A percentile compares a stretch with the other conserved stretches of the same genome.
These are phyloP conservation scores for Glarea lozoyensis DNA, from an alignment of 495 filamentous ascomycete species.

Conservation along the genomic window DNA sequence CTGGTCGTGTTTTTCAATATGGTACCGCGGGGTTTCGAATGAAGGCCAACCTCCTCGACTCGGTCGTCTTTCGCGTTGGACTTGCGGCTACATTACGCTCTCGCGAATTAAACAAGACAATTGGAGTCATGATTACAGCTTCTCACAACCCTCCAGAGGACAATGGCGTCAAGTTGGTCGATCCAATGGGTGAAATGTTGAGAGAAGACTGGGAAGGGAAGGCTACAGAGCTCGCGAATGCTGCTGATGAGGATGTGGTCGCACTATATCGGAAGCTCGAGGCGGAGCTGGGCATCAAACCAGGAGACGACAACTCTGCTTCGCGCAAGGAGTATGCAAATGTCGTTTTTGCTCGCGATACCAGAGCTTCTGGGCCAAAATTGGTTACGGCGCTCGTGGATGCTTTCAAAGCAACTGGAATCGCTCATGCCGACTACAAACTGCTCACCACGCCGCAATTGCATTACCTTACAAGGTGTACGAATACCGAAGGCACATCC, in stretches of 20 bases:
- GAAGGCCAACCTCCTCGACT: conserved; percentile 65
- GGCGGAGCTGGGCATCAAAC: conserved; percentile 65
- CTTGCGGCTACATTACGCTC: conserved; percentile 86
- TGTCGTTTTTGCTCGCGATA: conserved; percentile 88
- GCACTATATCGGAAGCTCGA: conserved; percentile 67
- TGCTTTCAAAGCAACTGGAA: conserved; percentile 64
- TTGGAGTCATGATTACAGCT: conserved; percentile 98
- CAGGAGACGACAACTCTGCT: no score
- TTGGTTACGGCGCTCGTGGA: conserved; percentile 70
- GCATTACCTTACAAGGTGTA: conserved; percentile 90
- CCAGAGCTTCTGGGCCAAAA: conserved; percentile 78
- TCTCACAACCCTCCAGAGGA: conserved; percentile 96
- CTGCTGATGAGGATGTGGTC: conserved; percentile 61
- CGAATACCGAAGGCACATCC: conserved; percentile 78
- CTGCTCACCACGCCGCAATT: conserved; percentile 90
- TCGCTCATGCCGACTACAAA: conserved; percentile 71
- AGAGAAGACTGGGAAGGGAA: conserved; percentile 88
- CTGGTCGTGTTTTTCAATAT: conserved; percentile 67
- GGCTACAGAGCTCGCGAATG: conserved; percentile 82
- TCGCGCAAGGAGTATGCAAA: conserved; percentile 56
- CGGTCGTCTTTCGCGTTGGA: conserved; percentile 83
- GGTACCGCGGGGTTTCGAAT: conserved; percentile 79
- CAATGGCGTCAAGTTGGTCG: conserved; percentile 97
- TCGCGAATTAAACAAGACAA: conserved; percentile 77
- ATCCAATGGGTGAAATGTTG: conserved; percentile 97